Base-by-base conservation (phyloP, 148 eudicot genomes). In the Gaultheria prostrata region DNA sequence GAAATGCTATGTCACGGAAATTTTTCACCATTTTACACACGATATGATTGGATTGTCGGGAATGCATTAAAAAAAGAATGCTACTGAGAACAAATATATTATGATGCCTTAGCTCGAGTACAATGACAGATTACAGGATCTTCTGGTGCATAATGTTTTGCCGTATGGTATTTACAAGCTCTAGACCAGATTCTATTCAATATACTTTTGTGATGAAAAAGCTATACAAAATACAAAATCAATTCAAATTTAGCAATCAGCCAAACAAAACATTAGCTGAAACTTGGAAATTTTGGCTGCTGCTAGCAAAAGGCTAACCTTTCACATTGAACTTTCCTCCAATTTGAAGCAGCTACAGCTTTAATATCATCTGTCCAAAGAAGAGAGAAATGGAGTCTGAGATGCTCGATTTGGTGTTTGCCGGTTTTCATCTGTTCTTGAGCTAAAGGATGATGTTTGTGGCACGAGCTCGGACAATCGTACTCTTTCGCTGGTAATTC, bases 401-500 rank as follows among this genome's bases (percentile, higher is more conserved):
- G 92, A 84, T 14, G 46, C 78, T 82, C 92, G 89, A 82, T 81
- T 90, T 50, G 90, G 85, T 54, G 85, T 80, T 79, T 74, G 92
- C 21, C 85, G 87, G 85, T 86, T 89, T 67, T 88, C 93, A 51
- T 89, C 94, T 53, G 87, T 50, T 78, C 87, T 82, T 39, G 90
- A 67, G 82, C 89, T 84, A 26, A 78, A 69, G 59, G 94, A 90
- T 32, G 95, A 89, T 82, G 89, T 35, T 73, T 86, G 91, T 86
- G 92, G 92, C 87, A 81, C 85, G 28, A 92, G 84, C 85, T 89
- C 94, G 15, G 94, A 89, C 84, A 95, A 84, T 80, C 93, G 83
- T 33, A 74, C 85, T 89, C 92, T 88, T 90, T 95, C 97, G 14
- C 72, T 83, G 26, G 89, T 79, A 63, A 95, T 88, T 88, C 84